Conservation (phyloP, 345 rosid species). For the Alliaria petiolata region DNA sequence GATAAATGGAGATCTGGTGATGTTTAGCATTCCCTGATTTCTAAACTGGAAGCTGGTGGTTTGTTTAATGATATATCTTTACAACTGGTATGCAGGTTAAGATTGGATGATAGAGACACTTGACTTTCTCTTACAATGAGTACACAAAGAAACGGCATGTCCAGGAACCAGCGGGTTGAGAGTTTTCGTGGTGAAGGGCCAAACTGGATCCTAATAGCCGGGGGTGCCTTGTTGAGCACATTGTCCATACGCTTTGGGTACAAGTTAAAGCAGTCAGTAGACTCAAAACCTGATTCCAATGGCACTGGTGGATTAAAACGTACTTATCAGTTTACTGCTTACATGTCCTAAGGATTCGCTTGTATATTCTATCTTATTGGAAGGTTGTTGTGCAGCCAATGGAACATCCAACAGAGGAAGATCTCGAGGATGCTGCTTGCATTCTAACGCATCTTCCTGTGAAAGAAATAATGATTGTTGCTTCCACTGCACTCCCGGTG, state of each 20-base stretch:
- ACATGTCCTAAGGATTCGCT: neutral
- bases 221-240: conserved; percentile 93
- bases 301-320: conserved; percentile 42
- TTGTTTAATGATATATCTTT: neutral
- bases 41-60: neutral
- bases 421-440: conserved; percentile 31
- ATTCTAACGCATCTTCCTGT: conserved; percentile 10
- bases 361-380: conserved; percentile 12
- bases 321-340: conserved; percentile 7
- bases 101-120: conserved; percentile 43
- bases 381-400: conserved; percentile 28
- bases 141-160: conserved; percentile 41
- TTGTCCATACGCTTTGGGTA: conserved; percentile 84
- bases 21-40: neutral
- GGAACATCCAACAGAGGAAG: conserved; percentile 25
- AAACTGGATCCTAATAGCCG: conserved; percentile 89
- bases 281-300: conserved; percentile 49
- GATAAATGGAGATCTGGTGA: neutral
- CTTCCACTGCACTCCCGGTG: conserved; percentile 29
- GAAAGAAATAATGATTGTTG: conserved; percentile 17
- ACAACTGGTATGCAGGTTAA: conserved; percentile 43
- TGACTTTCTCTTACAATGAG: conserved; percentile 53
- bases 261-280: conserved; percentile 75
- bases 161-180: conserved; percentile 52
- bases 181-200: conserved; percentile 57